Evolutionary conservation across 2,329 filamentous ascomycete genomes (phyloP), one percentile per base, ranked within the genome.

Genomic region (Cordyceps sp.): DNA sequence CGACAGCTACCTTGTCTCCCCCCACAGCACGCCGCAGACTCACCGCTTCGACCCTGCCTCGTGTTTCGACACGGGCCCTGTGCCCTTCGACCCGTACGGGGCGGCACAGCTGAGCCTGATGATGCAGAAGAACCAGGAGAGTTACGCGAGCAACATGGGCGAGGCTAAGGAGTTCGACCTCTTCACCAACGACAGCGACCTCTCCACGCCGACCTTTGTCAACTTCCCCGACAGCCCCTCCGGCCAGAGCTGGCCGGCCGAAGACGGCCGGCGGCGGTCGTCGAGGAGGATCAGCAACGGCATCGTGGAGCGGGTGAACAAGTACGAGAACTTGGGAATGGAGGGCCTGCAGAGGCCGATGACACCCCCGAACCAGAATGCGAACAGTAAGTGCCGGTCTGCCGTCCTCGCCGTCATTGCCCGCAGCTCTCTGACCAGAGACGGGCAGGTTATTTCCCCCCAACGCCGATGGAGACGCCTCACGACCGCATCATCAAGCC

Each of bases 381-480:
- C 55, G 45, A 58, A 58, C 44, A 61, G 77, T 79, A 59, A 57
- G 72, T 44, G 22, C 12, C 23, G 29, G 26, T 22, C 14, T 27
- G 19, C 8, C 15, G 20, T n/a, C 14, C 15, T 14, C 16, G 4
- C 4, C 19, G 14, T n/a, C n/a, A n/a, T n/a, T n/a, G n/a, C n/a
- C n/a, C n/a, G n/a, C n/a, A n/a, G n/a, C n/a, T n/a, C n/a, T n/a
- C 24, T 17, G 24, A 30, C 19, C 10, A 10, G 5, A 5, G 4
- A 14, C 9, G 14, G 20, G 12, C 36, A 75, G 74, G 59, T 41
- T 76, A 72, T 43, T 69, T 71, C 40, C 77, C 77, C 35, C 67
- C 75, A 29, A 82, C 78, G 19, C 77, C 78, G 33, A 68, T 66
- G 44, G 69, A 73, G 32, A 79, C 73, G 15, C 75, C 77, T 27